These are phyloP conservation scores for Sarocladium oryzae DNA, from an alignment of 2,329 filamentous ascomycete species.

Conservation along the genomic window DNA sequence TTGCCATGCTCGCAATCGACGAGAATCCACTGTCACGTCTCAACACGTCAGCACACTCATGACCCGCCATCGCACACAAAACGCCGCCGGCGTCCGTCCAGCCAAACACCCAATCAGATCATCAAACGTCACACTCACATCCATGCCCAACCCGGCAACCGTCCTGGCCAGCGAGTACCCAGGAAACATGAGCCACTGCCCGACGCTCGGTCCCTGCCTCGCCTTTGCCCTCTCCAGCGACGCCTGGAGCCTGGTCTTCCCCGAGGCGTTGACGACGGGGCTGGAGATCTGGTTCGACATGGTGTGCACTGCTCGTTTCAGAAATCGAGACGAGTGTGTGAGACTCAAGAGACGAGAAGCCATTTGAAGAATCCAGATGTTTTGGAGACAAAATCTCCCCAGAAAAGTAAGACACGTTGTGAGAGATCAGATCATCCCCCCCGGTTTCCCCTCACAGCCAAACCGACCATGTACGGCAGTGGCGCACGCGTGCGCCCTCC, in stretches of 20 bases:
- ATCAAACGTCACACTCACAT: constrained; percentile 17
- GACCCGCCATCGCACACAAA: background rate
- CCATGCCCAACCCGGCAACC: constrained; percentile 21
- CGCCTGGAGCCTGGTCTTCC: constrained; percentile 23
- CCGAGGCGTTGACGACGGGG: constrained; percentile 14
- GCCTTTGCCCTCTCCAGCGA: constrained; percentile 22
- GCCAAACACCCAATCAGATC: too few species aligned
- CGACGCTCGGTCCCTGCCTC: constrained; percentile 19
- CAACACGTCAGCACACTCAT: background rate
- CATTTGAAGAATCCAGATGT: too few species aligned
- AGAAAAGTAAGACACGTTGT: too few species aligned
- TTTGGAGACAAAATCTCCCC: too few species aligned
- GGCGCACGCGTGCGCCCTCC: too few species aligned
- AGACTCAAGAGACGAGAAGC: too few species aligned
- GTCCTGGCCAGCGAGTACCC: constrained; percentile 25
- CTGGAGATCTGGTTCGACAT: constrained; percentile 8
- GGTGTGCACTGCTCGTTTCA: background rate
- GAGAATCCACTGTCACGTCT: constrained; percentile 42
- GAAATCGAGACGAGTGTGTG: background rate
- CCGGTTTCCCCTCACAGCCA: too few species aligned
- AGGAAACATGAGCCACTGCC: constrained; percentile 13
- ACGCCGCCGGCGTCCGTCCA: too few species aligned
- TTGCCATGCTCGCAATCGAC: constrained; percentile 40
- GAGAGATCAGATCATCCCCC: too few species aligned
- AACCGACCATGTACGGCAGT: too few species aligned